These are phyloP conservation scores for Rhizopus delemar DNA, from an alignment of 371 early-diverging fungal species.

Conservation along the genomic window DNA sequence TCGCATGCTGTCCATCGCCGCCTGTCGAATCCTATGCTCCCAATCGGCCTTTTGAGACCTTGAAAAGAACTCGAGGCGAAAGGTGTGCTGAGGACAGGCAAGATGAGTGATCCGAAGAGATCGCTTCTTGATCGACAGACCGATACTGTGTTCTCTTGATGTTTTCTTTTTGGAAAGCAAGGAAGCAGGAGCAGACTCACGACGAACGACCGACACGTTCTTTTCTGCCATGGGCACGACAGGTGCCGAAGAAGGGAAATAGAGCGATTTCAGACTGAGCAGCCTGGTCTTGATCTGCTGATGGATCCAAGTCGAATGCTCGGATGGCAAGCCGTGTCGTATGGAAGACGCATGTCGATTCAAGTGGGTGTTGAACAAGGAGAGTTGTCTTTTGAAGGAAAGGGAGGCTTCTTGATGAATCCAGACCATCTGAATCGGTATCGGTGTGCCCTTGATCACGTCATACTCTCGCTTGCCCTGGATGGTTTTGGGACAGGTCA, in stretches of 20 bases:
- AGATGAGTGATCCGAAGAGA: constrained; percentile 20
- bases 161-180: no score
- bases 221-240: neutral
- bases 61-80: constrained; percentile 16
- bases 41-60: constrained; percentile 15
- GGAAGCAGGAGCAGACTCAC: constrained; percentile 22
- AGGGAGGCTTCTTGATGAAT: constrained; percentile 4
- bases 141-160: neutral
- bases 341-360: no score
- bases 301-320: neutral
- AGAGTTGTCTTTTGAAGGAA: constrained; percentile 5
- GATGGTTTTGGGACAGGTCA: constrained; percentile 26
- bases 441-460: constrained; percentile 20
- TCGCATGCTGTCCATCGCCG: neutral
- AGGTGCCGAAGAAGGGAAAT: neutral
- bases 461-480: constrained; percentile 23
- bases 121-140: constrained; percentile 2
- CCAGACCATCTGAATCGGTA: constrained; percentile 31
- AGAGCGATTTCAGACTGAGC: neutral
- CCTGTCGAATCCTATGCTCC: constrained; percentile 4
- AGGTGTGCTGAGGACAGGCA: constrained; percentile 21
- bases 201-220: constrained; percentile 1
- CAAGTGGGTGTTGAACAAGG: constrained; percentile 1
- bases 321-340: neutral
- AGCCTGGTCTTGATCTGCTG: constrained; percentile 10